Evolutionary conservation across 768 basidiomycete genomes (phyloP).

Genomic region (Termitomyces sp.): DNA sequence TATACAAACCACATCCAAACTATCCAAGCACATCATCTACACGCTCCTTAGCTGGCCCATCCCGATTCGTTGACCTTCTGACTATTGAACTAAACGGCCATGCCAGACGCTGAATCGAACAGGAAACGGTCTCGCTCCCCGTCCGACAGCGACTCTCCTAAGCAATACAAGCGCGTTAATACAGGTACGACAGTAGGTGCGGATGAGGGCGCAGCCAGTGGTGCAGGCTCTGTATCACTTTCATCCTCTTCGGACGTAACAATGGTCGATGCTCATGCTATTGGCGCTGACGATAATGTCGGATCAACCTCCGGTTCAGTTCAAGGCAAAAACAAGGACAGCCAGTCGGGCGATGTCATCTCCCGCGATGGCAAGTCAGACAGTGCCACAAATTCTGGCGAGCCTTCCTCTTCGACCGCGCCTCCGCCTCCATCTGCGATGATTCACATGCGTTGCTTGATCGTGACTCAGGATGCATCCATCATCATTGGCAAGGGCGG

Average conservation of each 20-base stretch:
- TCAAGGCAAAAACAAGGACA: constrained; percentile 39
- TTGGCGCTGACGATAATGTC: constrained; percentile 50
- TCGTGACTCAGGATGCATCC: constrained; percentile 98
- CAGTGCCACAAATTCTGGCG: constrained; percentile 43
- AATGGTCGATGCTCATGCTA: constrained; percentile 56
- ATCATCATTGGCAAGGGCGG: constrained; percentile 98
- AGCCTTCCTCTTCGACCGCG: constrained; percentile 45
- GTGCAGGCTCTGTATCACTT: constrained; percentile 32
- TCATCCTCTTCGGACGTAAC: constrained; percentile 46
- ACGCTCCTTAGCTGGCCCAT: constrained; percentile 38
- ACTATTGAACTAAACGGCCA: constrained; percentile 56
- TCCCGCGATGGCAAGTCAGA: constrained; percentile 32
- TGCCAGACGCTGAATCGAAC: constrained; percentile 82
- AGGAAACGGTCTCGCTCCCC: constrained; percentile 87
- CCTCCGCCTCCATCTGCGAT: constrained; percentile 65
- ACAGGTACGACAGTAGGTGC: constrained; percentile 61
- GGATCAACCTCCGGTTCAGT: constrained; percentile 49
- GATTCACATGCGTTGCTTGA: constrained; percentile 97
- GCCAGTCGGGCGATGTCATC: constrained; percentile 25
- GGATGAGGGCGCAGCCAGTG: constrained; percentile 56
- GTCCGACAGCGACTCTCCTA: constrained; percentile 74
- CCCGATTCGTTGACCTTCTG: constrained; percentile 28
- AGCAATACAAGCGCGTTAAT: constrained; percentile 80
- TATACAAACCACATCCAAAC: constrained; percentile 29
- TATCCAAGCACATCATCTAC: constrained; percentile 33